Base-by-base conservation (phyloP, 2,329 filamentous ascomycete species). In the Beauveria pseudobassiana region DNA sequence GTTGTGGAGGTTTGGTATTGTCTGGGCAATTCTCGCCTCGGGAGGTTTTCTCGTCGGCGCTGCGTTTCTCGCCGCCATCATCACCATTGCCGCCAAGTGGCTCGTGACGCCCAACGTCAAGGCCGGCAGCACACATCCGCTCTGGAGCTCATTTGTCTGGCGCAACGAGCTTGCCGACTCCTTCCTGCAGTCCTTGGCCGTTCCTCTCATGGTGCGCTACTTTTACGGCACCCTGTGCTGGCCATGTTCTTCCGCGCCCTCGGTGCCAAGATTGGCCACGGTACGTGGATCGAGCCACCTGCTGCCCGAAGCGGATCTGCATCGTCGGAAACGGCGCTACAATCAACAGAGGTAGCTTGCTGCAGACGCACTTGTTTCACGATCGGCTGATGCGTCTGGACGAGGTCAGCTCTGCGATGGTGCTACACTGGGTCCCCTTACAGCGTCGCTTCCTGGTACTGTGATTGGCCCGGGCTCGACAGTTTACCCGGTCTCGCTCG, bases 81-180 rank as follows among this genome's bases (percentile, higher is more conserved):
- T 67, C 42, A 59, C 65, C 30, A 63, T 65, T 3, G 60, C 48
- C 38, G 66, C 61, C 24, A 67, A 67, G 30, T 67, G 65, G 65
- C 28, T 65, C 1, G 22, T 67, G 6, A 67, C 66, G 22, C 65
- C 64, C 14, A 55, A 61, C 40, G 62, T 67, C 26, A 53, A 40
- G 0, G 30, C 63, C 34, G 65, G 66, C 24, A 62, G 63, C 61
- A 63, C 66, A n/a, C 63, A 61, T 46, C 66, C 66, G 18, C 61
- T 67, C 2, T 67, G 66, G 66, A 67, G 65, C 58, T 65, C 64
- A 2, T 67, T 67, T 34, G 66, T 67, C 43, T 67, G 66, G 66
- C 65, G 66, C 59, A 67, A 67, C 51, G 66, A 86, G 62, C 74
- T 89, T 49, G 88, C 86, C 18, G 82, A 85, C 67, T 71, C 73